Conservation (phyloP, 768 basidiomycete species). For the Coprinopsis sp. region DNA sequence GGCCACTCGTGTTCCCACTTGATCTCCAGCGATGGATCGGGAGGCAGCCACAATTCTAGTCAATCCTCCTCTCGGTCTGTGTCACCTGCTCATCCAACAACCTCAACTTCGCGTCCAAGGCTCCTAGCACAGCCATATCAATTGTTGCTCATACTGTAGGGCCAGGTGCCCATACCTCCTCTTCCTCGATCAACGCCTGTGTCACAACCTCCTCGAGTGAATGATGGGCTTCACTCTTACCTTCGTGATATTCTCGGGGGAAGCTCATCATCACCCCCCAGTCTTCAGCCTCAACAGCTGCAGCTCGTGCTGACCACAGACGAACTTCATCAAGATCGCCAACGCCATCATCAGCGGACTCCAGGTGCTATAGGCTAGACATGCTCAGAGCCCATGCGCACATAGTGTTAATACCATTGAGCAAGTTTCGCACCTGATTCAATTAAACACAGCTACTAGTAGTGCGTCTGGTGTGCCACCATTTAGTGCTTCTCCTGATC, state of each 20-base stretch:
- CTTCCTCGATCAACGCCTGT: constrained; percentile 15
- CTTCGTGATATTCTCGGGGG: constrained; percentile 43
- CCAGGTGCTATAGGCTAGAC: constrained; percentile 4
- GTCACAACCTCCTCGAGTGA: constrained; percentile 21
- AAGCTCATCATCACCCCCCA: constrained; percentile 41
- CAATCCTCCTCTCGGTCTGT: constrained; percentile 19
- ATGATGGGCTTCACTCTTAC: constrained; percentile 30
- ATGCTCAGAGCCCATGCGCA: neutral
- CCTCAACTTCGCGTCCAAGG: constrained; percentile 12
- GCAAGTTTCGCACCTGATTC: constrained; percentile 10
- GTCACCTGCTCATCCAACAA: constrained; percentile 13
- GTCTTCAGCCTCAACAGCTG: neutral
- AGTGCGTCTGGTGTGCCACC: neutral
- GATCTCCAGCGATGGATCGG: constrained; percentile 20
- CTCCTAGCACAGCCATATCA: constrained; percentile 5
- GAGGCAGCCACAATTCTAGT: constrained; percentile 22
- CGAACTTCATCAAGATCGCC: constrained; percentile 9
- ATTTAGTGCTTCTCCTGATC: constrained; percentile 7
- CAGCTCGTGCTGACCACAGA: neutral
- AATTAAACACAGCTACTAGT: constrained; percentile 6
- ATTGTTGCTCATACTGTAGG: constrained; percentile 2
- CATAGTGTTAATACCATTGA: constrained; percentile 8
- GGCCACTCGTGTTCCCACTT: constrained; percentile 25
- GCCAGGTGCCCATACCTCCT: too few species aligned
- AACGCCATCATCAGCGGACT: neutral